These are phyloP conservation scores for Neckera pumila DNA, from an alignment of 225 moss, liverwort and hornwort genomes.

Conservation along the genomic window DNA sequence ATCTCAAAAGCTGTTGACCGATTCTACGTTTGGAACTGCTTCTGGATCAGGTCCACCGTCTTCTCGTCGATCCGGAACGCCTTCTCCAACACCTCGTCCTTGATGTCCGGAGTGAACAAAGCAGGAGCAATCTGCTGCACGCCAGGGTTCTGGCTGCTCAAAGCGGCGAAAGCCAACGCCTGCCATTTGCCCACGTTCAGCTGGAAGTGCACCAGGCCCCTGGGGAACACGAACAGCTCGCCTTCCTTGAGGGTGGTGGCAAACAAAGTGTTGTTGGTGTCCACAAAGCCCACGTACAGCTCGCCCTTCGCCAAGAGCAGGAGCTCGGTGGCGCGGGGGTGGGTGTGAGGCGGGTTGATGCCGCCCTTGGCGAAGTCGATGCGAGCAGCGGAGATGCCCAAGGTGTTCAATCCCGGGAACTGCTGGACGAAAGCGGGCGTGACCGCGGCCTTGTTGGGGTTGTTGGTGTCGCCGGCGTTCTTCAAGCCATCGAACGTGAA, in stretches of 20 bases:
- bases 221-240: neutral
- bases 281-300: neutral
- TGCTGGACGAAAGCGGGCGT: rapidly evolving
- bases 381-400: neutral
- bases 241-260: neutral
- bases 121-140: too few relatives aligned
- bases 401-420: neutral
- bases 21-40: neutral
- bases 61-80: neutral
- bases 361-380: neutral
- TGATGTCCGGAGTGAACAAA: too few relatives aligned
- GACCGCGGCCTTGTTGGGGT: neutral
- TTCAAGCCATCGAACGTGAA: neutral
- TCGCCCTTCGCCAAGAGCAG: neutral
- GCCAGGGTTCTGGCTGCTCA: too few relatives aligned
- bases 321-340: neutral
- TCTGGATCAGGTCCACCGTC: neutral
- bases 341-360: neutral
- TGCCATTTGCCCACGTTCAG: neutral
- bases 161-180: too few relatives aligned
- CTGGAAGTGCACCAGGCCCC: neutral
- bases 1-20: neutral
- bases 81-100: too few relatives aligned
- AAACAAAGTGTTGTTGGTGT: neutral
- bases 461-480: neutral